Conservation (phyloP, 805 yeast species). For the Sugiyamaella smithiae region DNA sequence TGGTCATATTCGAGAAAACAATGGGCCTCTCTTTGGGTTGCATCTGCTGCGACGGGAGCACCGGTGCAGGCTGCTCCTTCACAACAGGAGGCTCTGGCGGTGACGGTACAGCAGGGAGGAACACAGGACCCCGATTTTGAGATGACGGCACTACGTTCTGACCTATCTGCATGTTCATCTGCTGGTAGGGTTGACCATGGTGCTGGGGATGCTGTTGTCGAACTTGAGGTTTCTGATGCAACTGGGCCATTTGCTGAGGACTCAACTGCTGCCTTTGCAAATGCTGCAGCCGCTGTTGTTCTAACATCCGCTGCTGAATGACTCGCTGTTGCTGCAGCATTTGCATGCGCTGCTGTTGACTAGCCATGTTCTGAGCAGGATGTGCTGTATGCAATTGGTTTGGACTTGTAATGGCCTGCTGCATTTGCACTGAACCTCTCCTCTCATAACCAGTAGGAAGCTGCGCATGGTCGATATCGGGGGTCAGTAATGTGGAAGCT, state of each 20-base stretch:
- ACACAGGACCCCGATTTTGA: background rate
- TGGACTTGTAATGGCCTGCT: background rate
- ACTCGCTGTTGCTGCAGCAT: background rate
- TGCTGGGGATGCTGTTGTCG: background rate
- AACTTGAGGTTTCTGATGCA: background rate
- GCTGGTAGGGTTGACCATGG: background rate
- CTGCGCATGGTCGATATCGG: conserved; percentile 14
- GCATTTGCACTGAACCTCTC: conserved; percentile 5
- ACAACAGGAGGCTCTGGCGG: conserved; percentile 1
- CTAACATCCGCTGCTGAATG: background rate
- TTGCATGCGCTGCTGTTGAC: background rate
- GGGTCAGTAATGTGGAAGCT: conserved; percentile 6
- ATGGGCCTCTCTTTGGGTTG: conserved; percentile 8
- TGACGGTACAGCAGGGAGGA: background rate
- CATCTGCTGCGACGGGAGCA: background rate
- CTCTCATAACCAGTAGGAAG: no score
- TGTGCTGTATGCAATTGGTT: no score
- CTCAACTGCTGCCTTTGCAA: conserved; percentile 1
- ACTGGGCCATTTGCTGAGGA: background rate
- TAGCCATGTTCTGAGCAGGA: background rate
- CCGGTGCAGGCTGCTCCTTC: conserved; percentile 2
- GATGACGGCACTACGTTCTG: background rate
- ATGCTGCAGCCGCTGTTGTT: conserved; percentile 7
- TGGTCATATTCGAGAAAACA: conserved; percentile 14
- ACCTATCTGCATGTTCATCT: background rate